Conservation (phyloP, 2,329 filamentous ascomycete species). For the Pseudohalonectria lignicola region DNA sequence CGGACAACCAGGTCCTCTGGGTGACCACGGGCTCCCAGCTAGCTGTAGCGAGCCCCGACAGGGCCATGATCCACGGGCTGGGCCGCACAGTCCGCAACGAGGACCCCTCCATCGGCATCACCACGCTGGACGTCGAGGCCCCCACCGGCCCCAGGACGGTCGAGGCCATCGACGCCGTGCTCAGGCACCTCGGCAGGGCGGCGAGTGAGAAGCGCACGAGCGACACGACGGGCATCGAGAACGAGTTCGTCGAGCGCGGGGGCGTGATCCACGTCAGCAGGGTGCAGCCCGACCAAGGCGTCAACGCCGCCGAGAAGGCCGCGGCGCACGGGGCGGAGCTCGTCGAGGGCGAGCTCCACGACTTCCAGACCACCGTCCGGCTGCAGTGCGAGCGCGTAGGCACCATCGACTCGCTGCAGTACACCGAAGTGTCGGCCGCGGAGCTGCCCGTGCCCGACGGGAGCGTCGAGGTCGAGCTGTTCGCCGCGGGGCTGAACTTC, state of each 20-base stretch:
- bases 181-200: slow-evolving; percentile 3
- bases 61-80: slow-evolving; percentile 18
- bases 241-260: background rate
- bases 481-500: slow-evolving; percentile 22
- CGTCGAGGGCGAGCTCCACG: too few relatives aligned
- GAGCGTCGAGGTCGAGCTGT: slow-evolving; percentile 17
- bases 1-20: slow-evolving; percentile 17
- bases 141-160: slow-evolving; percentile 1
- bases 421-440: background rate
- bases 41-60: slow-evolving; percentile 10
- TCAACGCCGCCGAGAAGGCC: background rate
- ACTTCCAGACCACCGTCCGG: background rate
- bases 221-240: background rate
- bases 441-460: slow-evolving; percentile 6
- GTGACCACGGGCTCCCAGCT: slow-evolving; percentile 16
- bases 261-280: background rate
- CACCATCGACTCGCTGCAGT: background rate
- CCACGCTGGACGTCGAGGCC: slow-evolving; percentile 12
- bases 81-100: slow-evolving; percentile 17
- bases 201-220: too few relatives aligned
- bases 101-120: slow-evolving; percentile 9
- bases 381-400: background rate
- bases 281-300: background rate
- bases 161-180: background rate
- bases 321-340: too few relatives aligned